phyloP scores from a whole-genome alignment of 1,139 yeast species.

The Candida sojae region DNA sequence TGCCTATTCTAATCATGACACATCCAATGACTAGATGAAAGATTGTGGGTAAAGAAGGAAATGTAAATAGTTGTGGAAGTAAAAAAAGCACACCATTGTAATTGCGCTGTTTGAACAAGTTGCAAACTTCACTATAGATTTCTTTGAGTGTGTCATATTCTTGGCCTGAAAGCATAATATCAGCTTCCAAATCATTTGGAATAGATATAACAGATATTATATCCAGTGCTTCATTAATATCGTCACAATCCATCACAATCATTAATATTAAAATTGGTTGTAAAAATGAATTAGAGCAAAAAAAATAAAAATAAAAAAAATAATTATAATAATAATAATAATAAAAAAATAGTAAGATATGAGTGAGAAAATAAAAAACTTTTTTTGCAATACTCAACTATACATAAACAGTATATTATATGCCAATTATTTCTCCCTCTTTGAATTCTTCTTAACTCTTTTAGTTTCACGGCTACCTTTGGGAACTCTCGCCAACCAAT shows the following conservation, averaged over 20 bases:
- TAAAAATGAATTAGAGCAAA: neutral
- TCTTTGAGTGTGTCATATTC: neutral
- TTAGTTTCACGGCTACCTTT: slow-evolving; percentile 32
- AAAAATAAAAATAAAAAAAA: neutral
- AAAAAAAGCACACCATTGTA: slow-evolving; percentile 10
- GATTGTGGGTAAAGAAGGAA: slow-evolving; percentile 8
- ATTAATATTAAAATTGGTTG: neutral
- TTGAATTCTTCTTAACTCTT: slow-evolving; percentile 18
- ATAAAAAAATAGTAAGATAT: no score
- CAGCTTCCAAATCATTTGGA: neutral
- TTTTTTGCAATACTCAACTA: no score
- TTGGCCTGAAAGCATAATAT: neutral
- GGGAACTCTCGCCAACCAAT: slow-evolving; percentile 81
- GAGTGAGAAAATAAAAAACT: no score
- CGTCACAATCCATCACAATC: neutral
- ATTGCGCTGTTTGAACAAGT: slow-evolving; percentile 7
- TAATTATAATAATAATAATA: no score
- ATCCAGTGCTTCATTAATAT: neutral
- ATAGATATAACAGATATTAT: neutral
- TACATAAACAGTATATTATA: neutral
- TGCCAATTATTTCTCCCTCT: slow-evolving; percentile 11
- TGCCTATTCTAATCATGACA: slow-evolving; percentile 11
- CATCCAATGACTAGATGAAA: slow-evolving; percentile 13
- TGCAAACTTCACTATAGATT: slow-evolving; percentile 3
- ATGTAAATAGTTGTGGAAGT: slow-evolving; percentile 10